These are phyloP conservation scores for Akanthomyces muscarius DNA, from an alignment of 2,329 filamentous ascomycete genomes.

Conservation along the genomic window DNA sequence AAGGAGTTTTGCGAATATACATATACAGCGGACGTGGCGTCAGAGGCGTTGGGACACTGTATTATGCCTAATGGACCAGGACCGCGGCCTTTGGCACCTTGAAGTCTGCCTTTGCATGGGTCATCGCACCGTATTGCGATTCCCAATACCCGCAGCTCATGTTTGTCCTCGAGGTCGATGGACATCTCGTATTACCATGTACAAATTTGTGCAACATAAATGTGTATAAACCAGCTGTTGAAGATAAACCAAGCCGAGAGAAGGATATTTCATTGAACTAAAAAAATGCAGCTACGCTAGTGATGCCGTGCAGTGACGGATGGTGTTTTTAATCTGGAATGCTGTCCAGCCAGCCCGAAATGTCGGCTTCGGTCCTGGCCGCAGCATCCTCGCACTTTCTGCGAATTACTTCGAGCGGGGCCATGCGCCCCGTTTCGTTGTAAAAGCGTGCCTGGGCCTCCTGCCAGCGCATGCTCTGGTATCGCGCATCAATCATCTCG, in stretches of 20 bases:
- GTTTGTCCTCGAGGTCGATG: background rate
- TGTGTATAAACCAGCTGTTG: background rate
- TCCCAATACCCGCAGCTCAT: background rate
- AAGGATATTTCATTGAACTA: background rate
- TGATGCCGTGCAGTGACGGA: background rate
- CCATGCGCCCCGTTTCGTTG: constrained; percentile 40
- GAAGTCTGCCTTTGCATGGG: background rate
- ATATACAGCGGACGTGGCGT: constrained; percentile 1
- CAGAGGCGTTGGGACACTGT: background rate
- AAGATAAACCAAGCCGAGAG: background rate
- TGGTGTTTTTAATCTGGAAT: background rate
- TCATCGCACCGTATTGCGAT: background rate
- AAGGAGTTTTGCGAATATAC: constrained; percentile 7
- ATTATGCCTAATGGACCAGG: background rate
- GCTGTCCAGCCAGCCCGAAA: background rate
- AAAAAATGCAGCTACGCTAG: background rate
- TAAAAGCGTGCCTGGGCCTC: constrained; percentile 43
- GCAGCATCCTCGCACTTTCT: constrained; percentile 26
- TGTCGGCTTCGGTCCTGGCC: background rate
- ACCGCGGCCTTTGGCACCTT: background rate
- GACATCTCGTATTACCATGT: background rate
- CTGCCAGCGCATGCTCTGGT: constrained; percentile 34
- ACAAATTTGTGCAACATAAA: constrained; percentile 3
- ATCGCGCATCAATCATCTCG: constrained; percentile 31
- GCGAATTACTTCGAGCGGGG: constrained; percentile 36